Percentiles rank a stretch among this genome's conserved stretches.
Evolutionary conservation across 2,329 filamentous ascomycete species (phyloP).

Genomic region (Dothistroma septosporum): DNA sequence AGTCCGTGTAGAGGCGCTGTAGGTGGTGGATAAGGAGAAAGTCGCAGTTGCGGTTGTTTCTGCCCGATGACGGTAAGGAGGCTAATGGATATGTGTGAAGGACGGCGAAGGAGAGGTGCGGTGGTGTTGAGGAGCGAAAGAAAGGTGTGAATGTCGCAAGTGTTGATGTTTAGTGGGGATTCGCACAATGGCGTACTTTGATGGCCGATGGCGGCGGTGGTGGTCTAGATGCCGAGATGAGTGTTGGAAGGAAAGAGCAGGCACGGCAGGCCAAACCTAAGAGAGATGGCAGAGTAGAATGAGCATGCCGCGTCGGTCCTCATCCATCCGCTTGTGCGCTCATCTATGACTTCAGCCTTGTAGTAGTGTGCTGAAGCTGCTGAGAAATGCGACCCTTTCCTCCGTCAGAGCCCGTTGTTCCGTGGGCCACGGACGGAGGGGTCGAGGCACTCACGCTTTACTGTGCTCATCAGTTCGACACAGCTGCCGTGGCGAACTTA

Average conservation of each 20-base stretch:
- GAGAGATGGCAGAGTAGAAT: neutral
- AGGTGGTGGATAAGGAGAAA: neutral
- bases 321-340: neutral
- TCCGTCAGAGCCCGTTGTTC: neutral
- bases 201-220: neutral
- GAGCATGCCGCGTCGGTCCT: neutral
- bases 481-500: neutral
- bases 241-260: neutral
- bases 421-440: neutral
- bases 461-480: neutral
- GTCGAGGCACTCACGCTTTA: neutral
- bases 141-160: neutral
- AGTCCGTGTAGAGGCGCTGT: slow-evolving; percentile 9
- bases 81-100: neutral
- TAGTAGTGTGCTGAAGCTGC: neutral
- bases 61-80: neutral
- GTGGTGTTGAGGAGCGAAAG: neutral
- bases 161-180: neutral
- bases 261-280: neutral
- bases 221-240: neutral
- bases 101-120: neutral
- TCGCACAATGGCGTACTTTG: neutral
- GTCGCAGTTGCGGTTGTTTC: neutral
- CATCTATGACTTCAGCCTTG: neutral
- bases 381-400: neutral